Evolutionary conservation across 23 red algal genomes (phyloP).

Genomic region (Rhodosorus marinus): DNA sequence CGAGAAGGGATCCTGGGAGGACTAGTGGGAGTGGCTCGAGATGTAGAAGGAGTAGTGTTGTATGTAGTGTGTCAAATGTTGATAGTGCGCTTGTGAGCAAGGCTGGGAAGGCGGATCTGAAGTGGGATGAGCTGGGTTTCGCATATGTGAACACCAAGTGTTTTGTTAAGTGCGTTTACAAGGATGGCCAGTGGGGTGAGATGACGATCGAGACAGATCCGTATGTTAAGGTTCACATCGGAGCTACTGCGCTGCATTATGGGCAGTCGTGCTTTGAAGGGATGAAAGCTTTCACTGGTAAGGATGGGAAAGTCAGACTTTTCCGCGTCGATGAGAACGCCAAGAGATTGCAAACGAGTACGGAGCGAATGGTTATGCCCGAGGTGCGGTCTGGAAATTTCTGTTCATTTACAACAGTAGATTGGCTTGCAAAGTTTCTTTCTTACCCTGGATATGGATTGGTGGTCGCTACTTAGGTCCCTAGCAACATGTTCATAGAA

Average conservation of each 20-base stretch:
- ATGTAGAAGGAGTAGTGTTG: no score
- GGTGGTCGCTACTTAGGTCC: no score
- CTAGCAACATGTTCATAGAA: slow-evolving; percentile 53
- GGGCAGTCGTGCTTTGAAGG: slow-evolving; percentile 86
- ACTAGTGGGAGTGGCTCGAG: no score
- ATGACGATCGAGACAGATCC: slow-evolving; percentile 9
- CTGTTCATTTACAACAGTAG: no score
- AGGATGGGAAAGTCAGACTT: slow-evolving; percentile 39
- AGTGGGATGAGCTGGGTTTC: slow-evolving; percentile 74
- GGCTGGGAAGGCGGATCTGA: slow-evolving; percentile 6
- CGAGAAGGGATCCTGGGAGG: no score
- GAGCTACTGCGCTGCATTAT: slow-evolving; percentile 73
- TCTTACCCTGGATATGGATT: no score
- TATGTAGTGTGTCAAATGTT: no score
- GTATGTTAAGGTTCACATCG: slow-evolving; percentile 60
- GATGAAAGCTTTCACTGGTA: slow-evolving; percentile 68
- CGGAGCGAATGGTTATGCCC: slow-evolving; percentile 56
- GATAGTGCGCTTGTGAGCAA: no score
- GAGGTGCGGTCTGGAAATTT: no score
- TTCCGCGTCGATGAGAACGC: slow-evolving; percentile 90
- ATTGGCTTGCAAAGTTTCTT: no score
- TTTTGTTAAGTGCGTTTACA: slow-evolving; percentile 32
- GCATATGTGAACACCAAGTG: slow-evolving; percentile 66
- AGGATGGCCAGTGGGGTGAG: slow-evolving; percentile 33
- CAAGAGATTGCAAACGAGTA: slow-evolving; percentile 30